Conservation (phyloP, 345 rosid genomes). For the Rhodamnia rubescens region DNA sequence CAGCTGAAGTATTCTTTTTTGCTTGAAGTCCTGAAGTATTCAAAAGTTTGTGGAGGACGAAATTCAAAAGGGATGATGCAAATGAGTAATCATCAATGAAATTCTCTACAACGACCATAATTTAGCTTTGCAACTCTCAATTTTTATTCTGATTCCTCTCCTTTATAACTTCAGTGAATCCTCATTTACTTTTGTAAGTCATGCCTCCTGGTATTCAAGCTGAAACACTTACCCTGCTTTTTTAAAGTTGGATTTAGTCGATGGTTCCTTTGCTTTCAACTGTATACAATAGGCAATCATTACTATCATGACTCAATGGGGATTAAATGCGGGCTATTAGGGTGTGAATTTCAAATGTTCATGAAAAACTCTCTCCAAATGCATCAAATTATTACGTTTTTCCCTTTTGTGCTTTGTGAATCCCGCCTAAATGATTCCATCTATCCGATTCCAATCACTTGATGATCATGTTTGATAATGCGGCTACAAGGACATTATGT, state of each 20-base stretch:
- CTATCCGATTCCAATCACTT: neutral
- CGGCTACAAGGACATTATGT: neutral
- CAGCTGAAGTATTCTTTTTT: neutral
- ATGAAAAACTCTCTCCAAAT: neutral
- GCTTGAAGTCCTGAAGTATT: no score
- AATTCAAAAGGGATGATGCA: neutral
- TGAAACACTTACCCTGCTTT: neutral
- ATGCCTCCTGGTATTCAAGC: neutral
- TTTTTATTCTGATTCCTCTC: neutral
- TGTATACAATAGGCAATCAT: neutral
- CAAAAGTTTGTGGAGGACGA: neutral
- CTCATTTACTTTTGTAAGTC: neutral
- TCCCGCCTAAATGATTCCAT: neutral
- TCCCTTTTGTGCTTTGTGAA: neutral
- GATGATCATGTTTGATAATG: neutral
- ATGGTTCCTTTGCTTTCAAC: neutral
- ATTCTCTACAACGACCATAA: neutral
- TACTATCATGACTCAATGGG: neutral
- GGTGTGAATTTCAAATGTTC: neutral
- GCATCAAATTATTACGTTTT: neutral
- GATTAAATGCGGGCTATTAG: neutral
- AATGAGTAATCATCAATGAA: neutral
- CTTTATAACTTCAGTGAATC: neutral
- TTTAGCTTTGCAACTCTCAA: neutral
- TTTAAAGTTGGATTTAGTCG: neutral